Conservation (phyloP, 2,329 filamentous ascomycete genomes). For the Aureobasidium sp. region DNA sequence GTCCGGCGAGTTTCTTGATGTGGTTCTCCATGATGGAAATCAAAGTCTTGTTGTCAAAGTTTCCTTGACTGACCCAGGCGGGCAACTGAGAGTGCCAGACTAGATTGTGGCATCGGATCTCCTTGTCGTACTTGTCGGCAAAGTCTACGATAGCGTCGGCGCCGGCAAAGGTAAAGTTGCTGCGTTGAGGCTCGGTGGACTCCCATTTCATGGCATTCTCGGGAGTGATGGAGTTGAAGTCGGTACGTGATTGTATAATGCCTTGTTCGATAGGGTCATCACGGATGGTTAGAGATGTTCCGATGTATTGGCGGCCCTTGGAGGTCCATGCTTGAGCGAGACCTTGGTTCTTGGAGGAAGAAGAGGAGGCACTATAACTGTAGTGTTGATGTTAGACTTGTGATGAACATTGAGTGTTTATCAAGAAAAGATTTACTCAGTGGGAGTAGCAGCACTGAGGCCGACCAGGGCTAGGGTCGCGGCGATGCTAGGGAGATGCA, state of each 20-base stretch:
- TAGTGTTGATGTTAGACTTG: neutral
- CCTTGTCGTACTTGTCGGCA: conserved; percentile 29
- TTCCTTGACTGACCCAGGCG: conserved; percentile 30
- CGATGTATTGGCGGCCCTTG: conserved; percentile 28
- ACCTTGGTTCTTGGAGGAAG: neutral
- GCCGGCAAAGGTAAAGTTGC: conserved; percentile 28
- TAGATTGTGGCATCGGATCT: conserved; percentile 34
- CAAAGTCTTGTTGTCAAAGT: conserved; percentile 32
- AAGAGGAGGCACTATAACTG: neutral
- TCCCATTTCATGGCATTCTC: conserved; percentile 36
- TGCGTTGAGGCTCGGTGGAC: conserved; percentile 29
- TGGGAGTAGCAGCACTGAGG: conserved; percentile 18
- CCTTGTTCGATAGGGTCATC: conserved; percentile 18
- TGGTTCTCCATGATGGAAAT: conserved; percentile 35
- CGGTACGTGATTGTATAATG: conserved; percentile 10
- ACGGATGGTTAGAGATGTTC: conserved; percentile 30
- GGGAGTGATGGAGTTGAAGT: conserved; percentile 30
- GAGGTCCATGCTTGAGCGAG: conserved; percentile 11
- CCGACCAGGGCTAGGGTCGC: conserved; percentile 21
- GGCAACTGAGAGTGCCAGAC: conserved; percentile 37
- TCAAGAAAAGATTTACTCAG: conserved; percentile 1
- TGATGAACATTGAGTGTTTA: neutral
- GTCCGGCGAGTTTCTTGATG: conserved; percentile 31
- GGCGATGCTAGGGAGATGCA: conserved; percentile 21
- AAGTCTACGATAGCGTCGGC: conserved; percentile 30